phyloP scores from a whole-genome alignment of 2,329 filamentous ascomycete species.

The Neurospora sp. region DNA sequence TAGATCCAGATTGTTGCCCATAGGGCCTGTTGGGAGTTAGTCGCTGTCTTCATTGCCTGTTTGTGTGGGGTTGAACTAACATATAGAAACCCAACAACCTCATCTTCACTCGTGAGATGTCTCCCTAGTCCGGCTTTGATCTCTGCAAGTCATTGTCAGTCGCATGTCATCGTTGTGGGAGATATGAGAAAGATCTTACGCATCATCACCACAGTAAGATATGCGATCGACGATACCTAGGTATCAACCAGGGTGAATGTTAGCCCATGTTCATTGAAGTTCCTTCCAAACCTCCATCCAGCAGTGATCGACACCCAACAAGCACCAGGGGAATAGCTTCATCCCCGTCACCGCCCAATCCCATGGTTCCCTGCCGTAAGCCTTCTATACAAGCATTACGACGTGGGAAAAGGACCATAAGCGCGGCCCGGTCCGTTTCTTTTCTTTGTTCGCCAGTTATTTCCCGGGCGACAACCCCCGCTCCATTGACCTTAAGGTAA shows the following conservation, averaged over 20 bases:
- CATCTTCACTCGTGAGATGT: slow-evolving; percentile 1
- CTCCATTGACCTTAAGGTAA: not conserved
- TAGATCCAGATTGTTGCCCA: slow-evolving; percentile 20
- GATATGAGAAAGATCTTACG: slow-evolving; percentile 7
- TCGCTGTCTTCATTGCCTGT: no score
- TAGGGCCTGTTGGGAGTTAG: slow-evolving; percentile 9
- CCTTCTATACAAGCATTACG: not conserved
- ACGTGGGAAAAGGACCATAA: not conserved
- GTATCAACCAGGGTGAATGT: not conserved
- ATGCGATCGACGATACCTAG: slow-evolving; percentile 12
- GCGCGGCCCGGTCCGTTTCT: not conserved
- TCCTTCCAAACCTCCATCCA: not conserved
- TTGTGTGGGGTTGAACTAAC: not conserved
- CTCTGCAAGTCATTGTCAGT: slow-evolving; percentile 6
- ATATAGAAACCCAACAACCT: slow-evolving; percentile 7
- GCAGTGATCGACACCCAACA: not conserved
- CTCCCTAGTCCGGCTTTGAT: slow-evolving; percentile 15
- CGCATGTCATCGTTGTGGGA: not conserved
- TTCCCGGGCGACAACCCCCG: not conserved
- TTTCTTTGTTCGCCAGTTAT: not conserved
- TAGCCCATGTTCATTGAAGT: not conserved
- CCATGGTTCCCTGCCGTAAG: not conserved
- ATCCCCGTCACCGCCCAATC: not conserved
- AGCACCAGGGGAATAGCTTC: slow-evolving; percentile 1
- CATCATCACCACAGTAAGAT: slow-evolving; percentile 10